Evolutionary conservation across 116 monocot genomes (phyloP).

Genomic region (Iris pallida): DNA sequence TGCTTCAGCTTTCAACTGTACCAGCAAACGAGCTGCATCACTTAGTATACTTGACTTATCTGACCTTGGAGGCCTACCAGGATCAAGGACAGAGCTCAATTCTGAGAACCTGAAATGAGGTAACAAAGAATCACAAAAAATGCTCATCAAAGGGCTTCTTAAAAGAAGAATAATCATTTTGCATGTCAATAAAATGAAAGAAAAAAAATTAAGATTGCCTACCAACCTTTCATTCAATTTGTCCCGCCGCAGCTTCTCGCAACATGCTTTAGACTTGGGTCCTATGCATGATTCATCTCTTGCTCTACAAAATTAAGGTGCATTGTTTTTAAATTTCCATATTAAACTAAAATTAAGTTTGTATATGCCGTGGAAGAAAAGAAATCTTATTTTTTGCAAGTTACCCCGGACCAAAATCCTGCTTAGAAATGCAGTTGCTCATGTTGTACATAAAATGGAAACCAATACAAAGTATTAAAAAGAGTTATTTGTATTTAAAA

Average conservation of each 20-base stretch:
- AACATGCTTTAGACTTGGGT: constrained; percentile 63
- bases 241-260: constrained; percentile 71
- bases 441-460: no score
- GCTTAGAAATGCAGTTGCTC: no score
- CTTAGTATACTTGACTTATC: constrained; percentile 52
- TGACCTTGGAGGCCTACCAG: constrained; percentile 43
- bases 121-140: not conserved
- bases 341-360: not conserved
- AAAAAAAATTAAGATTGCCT: not conserved
- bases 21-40: constrained; percentile 52
- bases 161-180: not conserved
- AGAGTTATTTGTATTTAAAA: no score
- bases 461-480: no score
- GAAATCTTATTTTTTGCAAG: no score
- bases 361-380: not conserved
- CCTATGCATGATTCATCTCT: constrained; percentile 29
- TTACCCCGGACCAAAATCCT: no score
- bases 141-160: not conserved
- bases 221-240: constrained; percentile 58
- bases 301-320: constrained; percentile 20
- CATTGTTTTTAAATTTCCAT: not conserved
- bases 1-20: constrained; percentile 53
- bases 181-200: not conserved
- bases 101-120: constrained; percentile 41
- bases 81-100: constrained; percentile 49